Evolutionary conservation across 2,329 filamentous ascomycete species (phyloP), one percentile per base, ranked within the genome.

Genomic region (Xylariaceae sp.): DNA sequence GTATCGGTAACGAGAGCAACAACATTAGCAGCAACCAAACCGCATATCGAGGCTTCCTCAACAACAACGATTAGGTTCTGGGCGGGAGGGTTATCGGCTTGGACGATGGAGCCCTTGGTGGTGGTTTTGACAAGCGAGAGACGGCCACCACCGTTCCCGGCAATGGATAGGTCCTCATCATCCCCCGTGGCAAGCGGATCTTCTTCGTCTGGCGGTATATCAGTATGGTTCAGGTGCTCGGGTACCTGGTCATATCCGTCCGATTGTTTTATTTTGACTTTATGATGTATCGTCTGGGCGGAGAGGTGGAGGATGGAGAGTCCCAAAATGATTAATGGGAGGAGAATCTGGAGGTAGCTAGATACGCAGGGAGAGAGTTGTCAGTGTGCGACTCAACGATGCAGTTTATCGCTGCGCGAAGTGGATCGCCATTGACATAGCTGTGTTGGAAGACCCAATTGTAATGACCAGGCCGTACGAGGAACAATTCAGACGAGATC

Each of bases 341-440:
- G 77, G 42, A 95, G 75, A 53, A 89, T 82, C 69, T 89, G 85
- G 47, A 95, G 80, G 68, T 88, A 91, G 68, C 89, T 92, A 66
- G n/a, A 56, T 55, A 54, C 48, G 39, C 52, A 45, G 18, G 38
- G 1, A 33, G 49, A 38, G 19, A 43, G 39, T 19, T 42, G 42
- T 47, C 30, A 57, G 47, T 33, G 12, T 15, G 12, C 40, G 17
- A 35, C 19, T 11, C 27, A 38, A 3, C 17, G 12, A 31, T 22
- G 27, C 9, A 38, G 14, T 31, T 12, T 17, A n/a, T 44, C 22
- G 7, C 4, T 27, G 4, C 22, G 7, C 22, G 22, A 27, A 27
- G 22, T 7, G 7, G 22, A 27, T 27, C 7, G 4, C 4, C 22
- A 27, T 5, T 27, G 22, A n/a, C n/a, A n/a, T n/a, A n/a, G n/a